These are phyloP conservation scores for Gautieria morchelliformis DNA, from an alignment of 768 basidiomycete genomes.

Conservation along the genomic window DNA sequence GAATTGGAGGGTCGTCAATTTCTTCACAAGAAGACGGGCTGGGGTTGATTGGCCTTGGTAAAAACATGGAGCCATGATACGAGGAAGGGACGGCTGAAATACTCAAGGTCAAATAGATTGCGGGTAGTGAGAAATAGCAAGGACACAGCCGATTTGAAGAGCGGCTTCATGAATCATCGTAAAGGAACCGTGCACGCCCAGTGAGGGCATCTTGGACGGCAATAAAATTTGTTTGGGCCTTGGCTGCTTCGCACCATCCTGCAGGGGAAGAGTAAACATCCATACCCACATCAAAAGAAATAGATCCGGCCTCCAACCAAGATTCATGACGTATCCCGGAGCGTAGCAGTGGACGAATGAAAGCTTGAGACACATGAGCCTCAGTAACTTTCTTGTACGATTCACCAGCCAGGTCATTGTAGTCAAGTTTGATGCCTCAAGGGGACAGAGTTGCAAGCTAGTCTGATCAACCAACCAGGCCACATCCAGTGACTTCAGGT, in stretches of 20 bases:
- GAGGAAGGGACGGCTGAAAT: neutral
- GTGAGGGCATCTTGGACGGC: slow-evolving; percentile 62
- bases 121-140: neutral
- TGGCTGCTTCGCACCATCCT: slow-evolving; percentile 42
- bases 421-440: slow-evolving; percentile 52
- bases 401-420: slow-evolving; percentile 66
- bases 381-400: slow-evolving; percentile 56
- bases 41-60: slow-evolving; percentile 14
- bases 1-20: neutral
- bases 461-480: slow-evolving; percentile 45
- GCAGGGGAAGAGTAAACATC: slow-evolving; percentile 62
- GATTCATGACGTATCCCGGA: slow-evolving; percentile 23
- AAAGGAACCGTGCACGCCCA: slow-evolving; percentile 47
- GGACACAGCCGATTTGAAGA: neutral
- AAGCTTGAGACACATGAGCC: slow-evolving; percentile 43
- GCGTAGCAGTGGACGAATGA: slow-evolving; percentile 36
- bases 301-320: slow-evolving; percentile 61
- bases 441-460: slow-evolving; percentile 43
- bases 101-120: neutral
- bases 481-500: slow-evolving; percentile 42
- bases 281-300: slow-evolving; percentile 44
- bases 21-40: neutral
- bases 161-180: slow-evolving; percentile 6
- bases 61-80: slow-evolving; percentile 14
- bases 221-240: slow-evolving; percentile 57